Evolutionary conservation across 306 rosid genomes (phyloP), one percentile per base, ranked within the genome.

Genomic region (Oemleria cerasiformis): DNA sequence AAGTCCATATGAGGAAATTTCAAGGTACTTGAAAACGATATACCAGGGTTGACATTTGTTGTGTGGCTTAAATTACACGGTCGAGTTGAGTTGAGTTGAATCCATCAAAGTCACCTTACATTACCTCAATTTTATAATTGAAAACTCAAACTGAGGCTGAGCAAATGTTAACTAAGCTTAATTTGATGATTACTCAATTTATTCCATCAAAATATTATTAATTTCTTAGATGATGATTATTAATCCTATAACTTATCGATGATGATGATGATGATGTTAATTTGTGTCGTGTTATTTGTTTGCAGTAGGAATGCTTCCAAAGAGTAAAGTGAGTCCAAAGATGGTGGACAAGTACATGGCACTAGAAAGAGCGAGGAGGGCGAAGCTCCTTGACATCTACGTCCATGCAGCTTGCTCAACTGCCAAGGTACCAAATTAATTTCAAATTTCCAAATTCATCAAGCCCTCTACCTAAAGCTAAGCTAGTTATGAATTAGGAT

Each of bases 241-340:
- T n/a, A n/a, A n/a, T n/a, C n/a, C n/a, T n/a, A n/a, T n/a, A n/a
- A n/a, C n/a, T n/a, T n/a, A n/a, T n/a, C n/a, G n/a, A n/a, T n/a
- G n/a, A n/a, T n/a, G n/a, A n/a, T n/a, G n/a, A n/a, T n/a, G n/a
- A n/a, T n/a, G n/a, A n/a, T n/a, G n/a, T n/a, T n/a, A n/a, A n/a
- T n/a, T n/a, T n/a, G n/a, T n/a, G n/a, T n/a, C n/a, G n/a, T n/a
- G n/a, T n/a, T n/a, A n/a, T n/a, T n/a, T n/a, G n/a, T 17, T 6
- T 50, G 21, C 30, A 80, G 96, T 86, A 81, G 91, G 96, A 81
- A 74, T 76, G 92, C 63, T 89, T 53, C 96, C 96, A 62, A 84
- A 70, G 79, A 74, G 41, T n/a, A 84, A 75, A 77, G 96, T 87
- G 65, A 79, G 77, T 79, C 64, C 80, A 64, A 86, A 68, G 75